These are phyloP conservation scores for Spathaspora gorwiae DNA, from an alignment of 805 yeast species.

Conservation along the genomic window DNA sequence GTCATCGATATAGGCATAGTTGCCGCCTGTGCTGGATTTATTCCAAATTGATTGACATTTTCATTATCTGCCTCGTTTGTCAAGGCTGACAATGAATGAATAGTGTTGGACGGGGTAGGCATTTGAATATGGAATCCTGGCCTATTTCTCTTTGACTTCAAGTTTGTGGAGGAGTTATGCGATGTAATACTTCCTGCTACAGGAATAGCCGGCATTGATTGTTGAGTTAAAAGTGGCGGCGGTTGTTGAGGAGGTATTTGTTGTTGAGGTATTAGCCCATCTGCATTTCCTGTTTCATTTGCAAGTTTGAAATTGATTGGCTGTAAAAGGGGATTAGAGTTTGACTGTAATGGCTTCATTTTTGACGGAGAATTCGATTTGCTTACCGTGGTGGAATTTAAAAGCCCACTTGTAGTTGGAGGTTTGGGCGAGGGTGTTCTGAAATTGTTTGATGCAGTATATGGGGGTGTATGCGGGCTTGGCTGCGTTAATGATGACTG, in stretches of 20 bases:
- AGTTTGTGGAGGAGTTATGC: constrained; percentile 8
- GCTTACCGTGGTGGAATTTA: constrained; percentile 9
- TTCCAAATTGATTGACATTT: constrained; percentile 64
- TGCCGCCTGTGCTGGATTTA: constrained; percentile 48
- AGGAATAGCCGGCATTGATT: constrained; percentile 8
- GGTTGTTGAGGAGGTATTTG: constrained; percentile 5
- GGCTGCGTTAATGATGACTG: constrained; percentile 19
- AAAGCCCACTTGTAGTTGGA: constrained; percentile 14
- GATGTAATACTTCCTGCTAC: neutral
- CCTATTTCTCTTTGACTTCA: constrained; percentile 10
- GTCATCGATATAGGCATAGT: constrained; percentile 68
- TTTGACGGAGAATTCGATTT: constrained; percentile 35
- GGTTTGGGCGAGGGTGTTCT: constrained; percentile 37
- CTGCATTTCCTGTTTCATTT: neutral
- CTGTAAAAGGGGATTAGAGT: constrained; percentile 45
- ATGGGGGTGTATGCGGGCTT: constrained; percentile 34
- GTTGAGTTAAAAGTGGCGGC: constrained; percentile 5
- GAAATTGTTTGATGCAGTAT: constrained; percentile 29
- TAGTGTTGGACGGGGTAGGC: constrained; percentile 59
- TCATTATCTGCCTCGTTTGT: constrained; percentile 30
- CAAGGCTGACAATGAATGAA: constrained; percentile 33
- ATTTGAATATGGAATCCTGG: constrained; percentile 58
- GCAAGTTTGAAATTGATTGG: constrained; percentile 47
- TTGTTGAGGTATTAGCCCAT: constrained; percentile 1
- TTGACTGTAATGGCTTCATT: constrained; percentile 49